phyloP scores from a whole-genome alignment of 2,329 filamentous ascomycete genomes.

The Capronia coronata region DNA sequence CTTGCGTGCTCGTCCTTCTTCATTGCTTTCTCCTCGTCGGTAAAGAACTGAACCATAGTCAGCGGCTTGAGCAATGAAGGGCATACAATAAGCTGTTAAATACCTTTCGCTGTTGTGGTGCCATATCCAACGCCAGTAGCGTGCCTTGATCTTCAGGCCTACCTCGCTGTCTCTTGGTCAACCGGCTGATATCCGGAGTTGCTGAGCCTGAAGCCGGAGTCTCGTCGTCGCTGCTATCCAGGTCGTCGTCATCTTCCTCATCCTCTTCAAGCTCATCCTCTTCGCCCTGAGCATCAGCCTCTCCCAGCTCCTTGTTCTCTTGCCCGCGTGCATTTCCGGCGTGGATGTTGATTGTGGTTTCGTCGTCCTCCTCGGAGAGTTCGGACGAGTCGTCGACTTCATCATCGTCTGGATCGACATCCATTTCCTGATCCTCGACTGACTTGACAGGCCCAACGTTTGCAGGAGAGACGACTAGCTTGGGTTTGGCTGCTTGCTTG shows the following conservation, averaged over 20 bases:
- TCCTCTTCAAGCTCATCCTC: slow-evolving; percentile 38
- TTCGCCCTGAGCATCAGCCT: slow-evolving; percentile 32
- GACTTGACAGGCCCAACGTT: slow-evolving; percentile 37
- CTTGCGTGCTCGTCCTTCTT: slow-evolving; percentile 67
- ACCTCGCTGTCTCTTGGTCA: slow-evolving; percentile 63
- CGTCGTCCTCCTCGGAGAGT: slow-evolving; percentile 42
- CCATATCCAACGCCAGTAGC: slow-evolving; percentile 52
- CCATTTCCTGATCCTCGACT: slow-evolving; percentile 45
- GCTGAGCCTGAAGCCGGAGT: slow-evolving; percentile 46
- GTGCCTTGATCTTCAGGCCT: slow-evolving; percentile 49
- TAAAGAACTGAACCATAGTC: slow-evolving; percentile 59
- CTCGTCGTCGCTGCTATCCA: slow-evolving; percentile 38
- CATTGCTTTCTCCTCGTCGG: slow-evolving; percentile 67
- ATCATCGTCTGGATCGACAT: slow-evolving; percentile 46
- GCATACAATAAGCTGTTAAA: background rate
- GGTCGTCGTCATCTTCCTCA: slow-evolving; percentile 35
- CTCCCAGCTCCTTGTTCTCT: slow-evolving; percentile 37
- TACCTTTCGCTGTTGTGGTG: slow-evolving; percentile 27
- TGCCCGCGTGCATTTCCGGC: slow-evolving; percentile 43
- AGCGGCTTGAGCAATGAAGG: background rate
- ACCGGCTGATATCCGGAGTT: slow-evolving; percentile 58
- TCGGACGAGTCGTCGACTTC: slow-evolving; percentile 46
- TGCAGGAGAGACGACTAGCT: slow-evolving; percentile 34
- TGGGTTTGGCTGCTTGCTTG: slow-evolving; percentile 36
- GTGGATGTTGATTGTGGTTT: slow-evolving; percentile 29